Evolutionary conservation across 2,329 filamentous ascomycete species (phyloP), one percentile per base, ranked within the genome.

Genomic region (Talaromyces sp.): DNA sequence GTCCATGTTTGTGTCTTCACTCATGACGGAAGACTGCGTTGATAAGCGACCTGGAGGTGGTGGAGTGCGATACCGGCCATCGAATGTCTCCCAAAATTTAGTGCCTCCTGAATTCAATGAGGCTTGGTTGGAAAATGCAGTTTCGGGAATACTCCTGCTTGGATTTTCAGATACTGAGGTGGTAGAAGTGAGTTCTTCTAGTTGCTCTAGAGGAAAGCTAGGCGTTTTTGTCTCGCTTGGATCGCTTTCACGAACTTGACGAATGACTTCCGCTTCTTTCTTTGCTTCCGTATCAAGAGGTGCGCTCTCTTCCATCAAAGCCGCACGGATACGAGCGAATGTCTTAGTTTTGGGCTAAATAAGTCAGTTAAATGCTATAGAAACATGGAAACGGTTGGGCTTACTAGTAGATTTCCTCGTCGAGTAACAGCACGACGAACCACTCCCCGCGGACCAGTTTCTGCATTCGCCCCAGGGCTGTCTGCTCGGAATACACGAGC

Each of bases 191-290:
- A 66, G 59, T 41, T 64, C 62, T 47, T 66, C 49, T 11, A 67
- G 33, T 43, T 65, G 63, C 6, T 60, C 56, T 14, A 66, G 16
- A 14, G 84, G 81, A 65, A 84, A 73, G 62, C 83, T 77, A 57
- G 83, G 74, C 11, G 78, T 76, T 69, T 63, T 80, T 72, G 70
- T 75, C 75, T 65, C 76, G 14, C 88, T 79, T 58, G 89, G 85
- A 72, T 97, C 93, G 71, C 90, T 94, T 76, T 98, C 95, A 49
- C 93, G 90, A 33, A 98, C 93, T 78, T 97, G 95, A 60, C 92
- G 91, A 68, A 99, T 92, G 5, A 98, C 95, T 78, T 98, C 94
- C 43, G 94, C 93, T 81, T 99, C 95, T 45, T 93, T 89, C 61
- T 91, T 89, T 65, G 92, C 88, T 76, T 99, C 95, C 49, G 90